Base-by-base conservation (phyloP, 2,329 filamentous ascomycete species). In the Cryphonectria parasitica region DNA sequence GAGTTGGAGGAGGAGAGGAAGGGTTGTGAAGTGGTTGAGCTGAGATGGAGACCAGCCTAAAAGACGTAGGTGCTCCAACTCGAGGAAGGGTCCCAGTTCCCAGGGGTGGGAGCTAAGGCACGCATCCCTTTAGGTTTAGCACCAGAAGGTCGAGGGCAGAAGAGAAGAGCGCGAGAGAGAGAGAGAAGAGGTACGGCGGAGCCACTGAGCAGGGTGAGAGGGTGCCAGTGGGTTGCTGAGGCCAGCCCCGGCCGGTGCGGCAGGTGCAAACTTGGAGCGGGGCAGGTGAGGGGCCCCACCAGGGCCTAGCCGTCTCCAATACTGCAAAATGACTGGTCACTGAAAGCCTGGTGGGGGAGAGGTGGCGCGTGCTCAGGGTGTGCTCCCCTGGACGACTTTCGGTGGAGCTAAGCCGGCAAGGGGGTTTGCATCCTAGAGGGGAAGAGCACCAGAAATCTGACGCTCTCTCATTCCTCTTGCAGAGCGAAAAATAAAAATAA, bases 281-380 rank as follows among this genome's bases (percentile, higher is more conserved):
- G 63, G 63, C 63, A 64, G 31, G 63, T 49, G 25, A 64, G 63
- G 25, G 28, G 43, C 43, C 39, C 63, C 58, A 45, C 39, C 28
- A 25, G 39, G 43, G 63, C 43, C 63, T 49, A 52, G 63, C 63
- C 63, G 43, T 31, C 1, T 17, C 19, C 19, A 31, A 49, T 49
- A 28, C 63, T 49, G 63, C 1, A 25, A 39, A 28, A 10, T 64
- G 63, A 64, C 39, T 64, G 63, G 63, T 13, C 8, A 25, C 39
- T 45, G 63, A 15, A 6, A 49, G 43, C 41, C 28, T 64, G 63
- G 41, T 52, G 63, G 63, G 17, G 63, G 41, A 64, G 63, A 4
- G n/a, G 63, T 64, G 63, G 63, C 63, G 63, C 63, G 63, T 64
- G 63, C 63, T n/a, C 63, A 64, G 39, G 61, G 61, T 64, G 61